These are phyloP conservation scores for Linum usitatissimum DNA, from an alignment of 345 rosid genomes.

Conservation along the genomic window DNA sequence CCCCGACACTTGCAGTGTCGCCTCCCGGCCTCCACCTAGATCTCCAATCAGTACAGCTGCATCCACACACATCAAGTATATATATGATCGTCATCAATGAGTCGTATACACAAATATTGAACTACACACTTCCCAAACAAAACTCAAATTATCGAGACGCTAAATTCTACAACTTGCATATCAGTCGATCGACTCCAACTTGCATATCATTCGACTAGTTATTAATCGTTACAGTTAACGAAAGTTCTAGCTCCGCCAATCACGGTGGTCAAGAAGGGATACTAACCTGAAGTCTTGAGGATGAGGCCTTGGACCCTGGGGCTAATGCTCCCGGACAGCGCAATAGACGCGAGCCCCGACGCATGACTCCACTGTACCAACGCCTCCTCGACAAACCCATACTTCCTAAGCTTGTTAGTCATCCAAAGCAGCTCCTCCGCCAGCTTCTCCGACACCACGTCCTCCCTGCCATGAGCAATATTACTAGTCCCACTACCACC, in stretches of 20 bases:
- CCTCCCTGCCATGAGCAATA: conserved; percentile 15
- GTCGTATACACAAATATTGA: too few relatives aligned
- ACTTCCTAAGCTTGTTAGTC: conserved; percentile 41
- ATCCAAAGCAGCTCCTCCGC: conserved; percentile 66
- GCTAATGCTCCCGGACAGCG: conserved; percentile 32
- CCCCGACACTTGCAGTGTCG: conserved; percentile 21
- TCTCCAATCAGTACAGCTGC: conserved; percentile 50
- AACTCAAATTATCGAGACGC: too few relatives aligned
- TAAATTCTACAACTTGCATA: too few relatives aligned
- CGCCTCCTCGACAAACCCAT: conserved; percentile 49
- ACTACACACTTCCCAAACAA: too few relatives aligned
- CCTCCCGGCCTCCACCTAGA: conserved; percentile 26
- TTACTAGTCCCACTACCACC: too few relatives aligned
- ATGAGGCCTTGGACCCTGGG: conserved; percentile 59
- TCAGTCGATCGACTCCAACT: too few relatives aligned
- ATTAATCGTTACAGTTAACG: too few relatives aligned
- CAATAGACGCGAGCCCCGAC: conserved; percentile 46
- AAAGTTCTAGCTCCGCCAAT: too few relatives aligned
- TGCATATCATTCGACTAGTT: too few relatives aligned
- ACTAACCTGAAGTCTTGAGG: conserved; percentile 49
- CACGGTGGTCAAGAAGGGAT: background rate
- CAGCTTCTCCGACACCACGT: conserved; percentile 50
- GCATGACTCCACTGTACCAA: conserved; percentile 62
- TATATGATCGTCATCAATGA: too few relatives aligned
- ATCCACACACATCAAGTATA: background rate